Evolutionary conservation across 805 yeast genomes (phyloP), one percentile per base, ranked within the genome.

Genomic region (Candida loeiensis): DNA sequence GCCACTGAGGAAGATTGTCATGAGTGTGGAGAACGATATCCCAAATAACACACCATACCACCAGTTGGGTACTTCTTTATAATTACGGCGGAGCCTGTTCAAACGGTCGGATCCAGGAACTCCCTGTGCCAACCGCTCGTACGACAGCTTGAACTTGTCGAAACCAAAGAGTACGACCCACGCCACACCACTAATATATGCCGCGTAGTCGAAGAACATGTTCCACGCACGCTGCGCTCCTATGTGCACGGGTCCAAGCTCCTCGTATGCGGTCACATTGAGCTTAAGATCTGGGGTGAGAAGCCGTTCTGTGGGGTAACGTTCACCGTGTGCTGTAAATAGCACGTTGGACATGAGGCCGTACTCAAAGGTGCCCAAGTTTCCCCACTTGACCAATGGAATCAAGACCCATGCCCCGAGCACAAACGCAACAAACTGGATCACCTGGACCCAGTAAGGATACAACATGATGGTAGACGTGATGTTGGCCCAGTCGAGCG

Each of bases 401-500:
- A 74, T 58, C 34, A 71, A 49, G 1, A 69, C 46, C 79, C 79
- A 74, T 16, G 77, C 74, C n/a, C 72, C 64, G 13, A 64, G 12
- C 0, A 59, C 67, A 59, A 72, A 74, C 1, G 73, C 79, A 6
- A 58, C 43, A 49, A 74, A 74, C 46, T 73, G 74, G 33, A 74
- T 60, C 13, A 67, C 68, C 39, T 71, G 75, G 13, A 76, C 69
- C 78, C 77, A 73, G 50, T 73, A 74, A 1, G 79, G 79, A 36
- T 64, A 63, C 47, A 74, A 48, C 77, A 74, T 68, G 31, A 74
- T 74, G 5, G 59, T 51, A 0, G 77, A 71, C 1, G 79, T 71
- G 37, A 74, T 71, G 46, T 74, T 74, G 39, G 77, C 70, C 79
- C 79, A 74, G 44, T 74, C 79, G 22, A 74, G 56, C 1, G 77